Percentiles rank a stretch among this genome's conserved stretches.
Evolutionary conservation across 768 basidiomycete species (phyloP).

Genomic region (Lanmaoa pseudosensibilis): DNA sequence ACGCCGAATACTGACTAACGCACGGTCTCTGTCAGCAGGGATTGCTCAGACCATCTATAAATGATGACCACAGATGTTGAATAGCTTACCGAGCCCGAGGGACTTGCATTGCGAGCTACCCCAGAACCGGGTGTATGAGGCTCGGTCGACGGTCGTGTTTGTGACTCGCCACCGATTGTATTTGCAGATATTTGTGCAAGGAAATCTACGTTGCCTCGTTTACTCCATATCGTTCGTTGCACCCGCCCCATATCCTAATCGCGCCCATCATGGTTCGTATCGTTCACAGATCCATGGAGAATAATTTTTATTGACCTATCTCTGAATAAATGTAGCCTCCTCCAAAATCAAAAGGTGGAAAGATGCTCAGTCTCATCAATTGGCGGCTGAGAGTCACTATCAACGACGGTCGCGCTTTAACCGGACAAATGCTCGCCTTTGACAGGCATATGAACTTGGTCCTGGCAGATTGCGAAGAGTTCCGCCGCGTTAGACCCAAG

Average conservation of each 20-base stretch:
- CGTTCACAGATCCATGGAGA: constrained; percentile 11
- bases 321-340: constrained; percentile 60
- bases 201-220: constrained; percentile 24
- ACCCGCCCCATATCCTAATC: constrained; percentile 26
- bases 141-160: too few species aligned
- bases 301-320: constrained; percentile 7
- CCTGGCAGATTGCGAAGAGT: constrained; percentile 97
- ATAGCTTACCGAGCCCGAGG: background rate
- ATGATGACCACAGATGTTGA: background rate
- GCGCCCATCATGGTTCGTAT: constrained; percentile 59
- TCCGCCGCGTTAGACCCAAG: constrained; percentile 88
- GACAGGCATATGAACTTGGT: constrained; percentile 99
- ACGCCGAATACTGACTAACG: background rate
- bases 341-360: constrained; percentile 96
- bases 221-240: constrained; percentile 22
- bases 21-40: background rate
- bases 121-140: too few species aligned
- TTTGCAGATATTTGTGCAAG: constrained; percentile 37
- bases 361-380: constrained; percentile 97
- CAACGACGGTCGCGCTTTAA: constrained; percentile 93
- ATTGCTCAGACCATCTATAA: background rate
- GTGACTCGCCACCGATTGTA: constrained; percentile 8
- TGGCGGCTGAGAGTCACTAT: constrained; percentile 97
- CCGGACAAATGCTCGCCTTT: constrained; percentile 99
- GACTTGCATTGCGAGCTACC: background rate